Conservation (phyloP, 257 asterid genomes). For the Paulownia fortunei region DNA sequence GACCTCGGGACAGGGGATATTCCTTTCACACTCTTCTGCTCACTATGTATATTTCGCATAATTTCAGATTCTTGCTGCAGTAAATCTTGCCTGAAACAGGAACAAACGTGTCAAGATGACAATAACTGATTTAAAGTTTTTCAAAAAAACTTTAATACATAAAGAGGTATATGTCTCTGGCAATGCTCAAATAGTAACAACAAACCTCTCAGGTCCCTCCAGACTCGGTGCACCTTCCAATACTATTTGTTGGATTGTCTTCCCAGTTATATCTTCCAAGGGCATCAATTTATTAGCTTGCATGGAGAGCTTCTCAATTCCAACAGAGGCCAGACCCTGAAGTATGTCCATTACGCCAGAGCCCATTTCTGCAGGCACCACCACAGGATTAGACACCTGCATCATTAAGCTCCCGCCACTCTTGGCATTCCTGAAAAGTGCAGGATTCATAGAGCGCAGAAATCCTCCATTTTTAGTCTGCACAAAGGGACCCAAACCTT, state of each 20-base stretch:
- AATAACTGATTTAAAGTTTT: slow-evolving; percentile 2
- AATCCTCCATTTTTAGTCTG: slow-evolving; percentile 86
- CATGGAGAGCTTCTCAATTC: slow-evolving; percentile 92
- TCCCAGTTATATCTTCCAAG: slow-evolving; percentile 86
- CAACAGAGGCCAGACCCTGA: slow-evolving; percentile 83
- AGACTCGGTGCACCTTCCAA: slow-evolving; percentile 70
- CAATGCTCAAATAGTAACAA: slow-evolving; percentile 18
- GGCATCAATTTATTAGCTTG: slow-evolving; percentile 96
- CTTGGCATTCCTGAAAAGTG: slow-evolving; percentile 64
- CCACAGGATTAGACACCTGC: slow-evolving; percentile 96
- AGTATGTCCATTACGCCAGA: slow-evolving; percentile 83
- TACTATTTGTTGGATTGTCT: slow-evolving; percentile 80
- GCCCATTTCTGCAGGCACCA: slow-evolving; percentile 97
- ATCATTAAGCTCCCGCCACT: slow-evolving; percentile 78
- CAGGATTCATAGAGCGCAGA: slow-evolving; percentile 88
- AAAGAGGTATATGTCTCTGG: not conserved
- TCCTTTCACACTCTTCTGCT: slow-evolving; percentile 37
- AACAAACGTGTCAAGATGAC: slow-evolving; percentile 16
- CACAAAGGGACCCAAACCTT: slow-evolving; percentile 82
- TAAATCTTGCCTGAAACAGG: slow-evolving; percentile 56
- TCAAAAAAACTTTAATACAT: not conserved
- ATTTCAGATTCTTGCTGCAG: slow-evolving; percentile 46
- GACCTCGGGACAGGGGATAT: slow-evolving; percentile 24
- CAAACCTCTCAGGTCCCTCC: slow-evolving; percentile 77
- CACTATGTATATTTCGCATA: slow-evolving; percentile 34